Base-by-base conservation (phyloP, 2,329 filamentous ascomycete genomes). In the Ophioceras dolichostomum region DNA sequence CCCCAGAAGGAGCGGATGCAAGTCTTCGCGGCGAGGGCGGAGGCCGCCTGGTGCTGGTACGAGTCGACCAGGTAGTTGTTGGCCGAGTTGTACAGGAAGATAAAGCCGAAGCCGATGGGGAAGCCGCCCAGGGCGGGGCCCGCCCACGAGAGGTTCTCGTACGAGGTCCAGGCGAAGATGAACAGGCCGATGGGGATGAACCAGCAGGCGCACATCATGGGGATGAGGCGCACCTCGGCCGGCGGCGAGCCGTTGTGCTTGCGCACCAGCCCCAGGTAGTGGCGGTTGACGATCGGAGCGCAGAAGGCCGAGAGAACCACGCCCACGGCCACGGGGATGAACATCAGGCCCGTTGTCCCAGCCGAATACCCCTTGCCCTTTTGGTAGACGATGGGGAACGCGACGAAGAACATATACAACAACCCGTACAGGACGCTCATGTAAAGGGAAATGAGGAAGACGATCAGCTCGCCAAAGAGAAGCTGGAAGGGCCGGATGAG, bases 401-500 rank as follows among this genome's bases (percentile, higher is more conserved):
- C 78, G 41, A 83, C 67, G 7, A 37, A 37, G 18, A 37, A 37
- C 79, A 84, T 83, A 65, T 83, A 83, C 13, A 83, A 61, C 4
- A 83, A 61, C 9, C 79, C 79, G 55, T 84, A 85, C 10, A 89
- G 67, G 1, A 91, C 82, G 3, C 76, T 80, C 83, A 91, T 93
- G 65, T 93, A 94, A 2, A 93, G 46, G 1, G 79, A 76, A 49
- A 94, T 80, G 49, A 91, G 74, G 46, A 94, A 73, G 34, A 94
- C 84, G 50, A 94, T 94, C 28, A 83, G 75, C 57, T 94, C 86
- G 42, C 71, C 62, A 57, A 91, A 89, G 24, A 94, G 73, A 2
- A 94, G 74, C 62, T 91, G 83, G 62, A 94, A 84, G 1, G 86
- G 87, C 4, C 86, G 76, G 44, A 91, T 53, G 28, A 94, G 63